Conservation (phyloP, 345 rosid species). For the Eucalyptus cloeziana region DNA sequence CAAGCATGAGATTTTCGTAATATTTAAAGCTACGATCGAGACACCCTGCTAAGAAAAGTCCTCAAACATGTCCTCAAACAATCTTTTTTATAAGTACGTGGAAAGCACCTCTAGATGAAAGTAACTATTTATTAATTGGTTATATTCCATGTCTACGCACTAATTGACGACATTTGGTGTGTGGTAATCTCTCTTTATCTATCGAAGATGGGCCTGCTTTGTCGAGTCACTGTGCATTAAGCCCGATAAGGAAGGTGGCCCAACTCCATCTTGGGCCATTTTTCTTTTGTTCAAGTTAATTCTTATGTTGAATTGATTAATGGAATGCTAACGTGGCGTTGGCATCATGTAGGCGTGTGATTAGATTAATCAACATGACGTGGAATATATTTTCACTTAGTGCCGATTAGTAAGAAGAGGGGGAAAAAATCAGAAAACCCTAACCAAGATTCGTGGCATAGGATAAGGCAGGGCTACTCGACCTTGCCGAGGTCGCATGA, state of each 20-base stretch:
- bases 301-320: background rate
- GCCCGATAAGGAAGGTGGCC: background rate
- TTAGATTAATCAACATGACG: background rate
- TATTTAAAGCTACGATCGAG: background rate
- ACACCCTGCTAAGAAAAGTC: background rate
- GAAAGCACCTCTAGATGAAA: background rate
- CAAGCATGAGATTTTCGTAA: background rate
- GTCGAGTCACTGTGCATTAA: background rate
- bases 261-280: background rate
- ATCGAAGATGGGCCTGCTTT: background rate
- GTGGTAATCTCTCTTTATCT: background rate
- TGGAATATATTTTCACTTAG: background rate
- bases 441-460: background rate
- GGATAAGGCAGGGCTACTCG: background rate
- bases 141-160: background rate
- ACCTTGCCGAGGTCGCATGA: background rate
- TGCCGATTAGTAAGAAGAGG: background rate
- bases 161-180: background rate
- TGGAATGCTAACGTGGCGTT: background rate
- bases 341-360: background rate
- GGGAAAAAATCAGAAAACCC: background rate
- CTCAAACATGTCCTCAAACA: too few species aligned
- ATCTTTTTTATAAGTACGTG: background rate
- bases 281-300: background rate
- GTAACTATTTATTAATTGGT: background rate